Percentiles rank a stretch among this genome's conserved stretches.
phyloP scores from a whole-genome alignment of 2,329 filamentous ascomycete genomes.

The Purpureocillium lavendulum region DNA sequence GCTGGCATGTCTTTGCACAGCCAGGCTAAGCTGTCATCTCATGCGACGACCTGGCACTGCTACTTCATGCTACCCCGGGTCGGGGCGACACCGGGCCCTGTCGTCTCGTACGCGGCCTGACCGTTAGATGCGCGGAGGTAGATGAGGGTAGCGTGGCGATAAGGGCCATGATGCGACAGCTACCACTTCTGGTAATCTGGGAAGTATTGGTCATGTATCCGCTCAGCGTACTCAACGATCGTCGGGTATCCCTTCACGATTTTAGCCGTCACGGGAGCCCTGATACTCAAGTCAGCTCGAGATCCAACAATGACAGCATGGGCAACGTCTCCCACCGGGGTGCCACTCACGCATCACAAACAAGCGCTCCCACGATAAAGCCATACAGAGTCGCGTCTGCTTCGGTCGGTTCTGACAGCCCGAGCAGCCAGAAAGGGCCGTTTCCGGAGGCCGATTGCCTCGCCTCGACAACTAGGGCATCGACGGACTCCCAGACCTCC shows the following conservation, averaged over 20 bases:
- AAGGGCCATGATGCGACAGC: not conserved
- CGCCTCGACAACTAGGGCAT: conserved; percentile 32
- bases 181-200: conserved; percentile 42
- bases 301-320: too few relatives aligned
- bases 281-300: too few relatives aligned
- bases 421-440: conserved; percentile 49
- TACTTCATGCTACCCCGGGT: too few relatives aligned
- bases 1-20: too few relatives aligned
- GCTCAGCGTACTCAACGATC: conserved; percentile 44
- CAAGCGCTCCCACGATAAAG: conserved; percentile 43
- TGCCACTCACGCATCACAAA: conserved; percentile 43
- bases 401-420: conserved; percentile 44
- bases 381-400: conserved; percentile 49
- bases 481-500: conserved; percentile 47
- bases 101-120: not conserved
- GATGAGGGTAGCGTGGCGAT: too few relatives aligned
- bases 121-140: too few relatives aligned
- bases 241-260: conserved; percentile 37
- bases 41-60: too few relatives aligned
- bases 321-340: too few relatives aligned
- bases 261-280: conserved; percentile 31
- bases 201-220: conserved; percentile 50
- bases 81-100: not conserved
- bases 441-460: conserved; percentile 10
- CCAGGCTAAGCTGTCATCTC: too few relatives aligned